Base-by-base conservation (phyloP, 345 rosid species). In the Citrus hindsii region DNA sequence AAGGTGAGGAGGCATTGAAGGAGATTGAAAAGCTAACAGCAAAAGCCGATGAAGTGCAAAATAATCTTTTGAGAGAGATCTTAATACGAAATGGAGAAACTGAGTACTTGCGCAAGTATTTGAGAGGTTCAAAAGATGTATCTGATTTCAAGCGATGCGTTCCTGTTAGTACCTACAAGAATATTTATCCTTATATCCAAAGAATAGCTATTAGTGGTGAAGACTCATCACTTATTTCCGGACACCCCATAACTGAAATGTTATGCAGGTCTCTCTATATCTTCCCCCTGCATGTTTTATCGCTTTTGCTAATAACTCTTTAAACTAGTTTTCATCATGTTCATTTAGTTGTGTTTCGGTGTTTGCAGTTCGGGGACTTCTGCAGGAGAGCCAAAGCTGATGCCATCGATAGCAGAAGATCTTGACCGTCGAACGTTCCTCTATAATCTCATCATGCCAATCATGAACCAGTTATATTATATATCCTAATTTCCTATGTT, bases 391-490 rank as follows among this genome's bases (percentile, higher is more conserved):
- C 92, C 92, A 2, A 91, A 88, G 80, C 62, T 91, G 82, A 85
- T 81, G 86, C 94, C 94, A 25, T 86, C 94, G 0, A 89, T 89
- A 69, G 91, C 84, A 46, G 94, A 86, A 78, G 92, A 89, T 75
- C 87, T 89, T 67, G 90, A 89, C 64, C 90, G 94, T 14, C 86
- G 92, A 30, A 91, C 94, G 64, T 91, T 89, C 67, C 75, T 91
- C 37, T 91, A 91, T 78, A 89, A 91, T 73, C 94, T 91, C 80
- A 86, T 89, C 84, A 87, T 83, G 92, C 92, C 94, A 53, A 89
- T 91, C 59, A 80, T 89, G 82, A 91, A 80, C 88, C 88, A 82
- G 94, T 90, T 79, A 79, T 48, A 30, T 75, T 32, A 9, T 48
- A 33, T 74, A 13, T 77, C 46, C 37, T 69, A 30, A 24, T 56